Evolutionary conservation across 371 early-diverging fungal species (phyloP).

Genomic region (Actinomucor elegans): DNA sequence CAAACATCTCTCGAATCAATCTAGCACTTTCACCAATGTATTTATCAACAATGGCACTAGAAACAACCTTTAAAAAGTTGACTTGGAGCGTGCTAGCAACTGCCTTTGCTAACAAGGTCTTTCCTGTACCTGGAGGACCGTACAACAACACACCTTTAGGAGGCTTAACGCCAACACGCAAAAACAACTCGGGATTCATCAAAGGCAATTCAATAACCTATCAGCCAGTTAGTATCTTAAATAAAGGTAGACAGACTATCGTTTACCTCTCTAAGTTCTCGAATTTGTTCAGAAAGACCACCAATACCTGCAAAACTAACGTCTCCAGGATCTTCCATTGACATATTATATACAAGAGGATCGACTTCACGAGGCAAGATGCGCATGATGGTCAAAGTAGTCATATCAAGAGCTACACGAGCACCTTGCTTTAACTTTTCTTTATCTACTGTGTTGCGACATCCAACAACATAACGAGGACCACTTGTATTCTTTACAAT

Average conservation of each 20-base stretch:
- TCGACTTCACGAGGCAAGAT: conserved; percentile 99
- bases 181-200: conserved; percentile 98
- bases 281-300: conserved; percentile 96
- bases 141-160: conserved; percentile 99
- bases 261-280: conserved; percentile 98
- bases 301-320: conserved; percentile 98
- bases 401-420: conserved; percentile 99
- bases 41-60: conserved; percentile 98
- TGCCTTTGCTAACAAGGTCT: conserved; percentile 92
- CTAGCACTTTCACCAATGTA: conserved; percentile 99
- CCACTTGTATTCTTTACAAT: conserved; percentile 99
- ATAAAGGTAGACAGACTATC: too few species aligned
- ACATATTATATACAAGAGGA: conserved; percentile 99
- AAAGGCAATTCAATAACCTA: conserved; percentile 99
- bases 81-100: conserved; percentile 97
- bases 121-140: conserved; percentile 98
- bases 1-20: conserved; percentile 99
- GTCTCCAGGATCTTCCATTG: conserved; percentile 95
- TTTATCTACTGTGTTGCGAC: conserved; percentile 93
- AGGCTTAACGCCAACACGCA: conserved; percentile 98
- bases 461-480: conserved; percentile 99
- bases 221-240: too few species aligned
- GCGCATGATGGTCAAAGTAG: conserved; percentile 99
- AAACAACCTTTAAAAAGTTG: conserved; percentile 97
- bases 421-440: conserved; percentile 92